Percentiles rank a stretch among this genome's conserved stretches.
Conservation (phyloP, 2,329 filamentous ascomycete species). For the Trichoderma asperellum region DNA sequence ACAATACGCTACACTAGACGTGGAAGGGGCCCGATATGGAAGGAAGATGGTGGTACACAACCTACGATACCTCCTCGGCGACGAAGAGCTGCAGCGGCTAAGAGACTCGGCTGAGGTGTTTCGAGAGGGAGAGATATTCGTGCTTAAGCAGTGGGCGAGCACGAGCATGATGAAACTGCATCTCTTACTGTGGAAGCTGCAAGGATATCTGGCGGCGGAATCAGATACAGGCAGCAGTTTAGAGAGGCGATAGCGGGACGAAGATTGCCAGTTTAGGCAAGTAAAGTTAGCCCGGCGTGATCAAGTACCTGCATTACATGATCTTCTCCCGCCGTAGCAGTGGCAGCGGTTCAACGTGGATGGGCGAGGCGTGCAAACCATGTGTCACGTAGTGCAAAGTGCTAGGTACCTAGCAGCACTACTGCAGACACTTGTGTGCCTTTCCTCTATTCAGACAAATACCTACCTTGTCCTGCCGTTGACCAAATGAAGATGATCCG, state of each 20-base stretch:
- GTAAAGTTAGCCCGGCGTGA: not conserved
- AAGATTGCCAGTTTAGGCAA: not conserved
- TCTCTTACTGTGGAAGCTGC: constrained; percentile 60
- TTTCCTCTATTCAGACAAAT: not conserved
- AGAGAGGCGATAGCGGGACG: not conserved
- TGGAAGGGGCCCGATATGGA: constrained; percentile 42
- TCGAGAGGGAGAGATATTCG: constrained; percentile 45
- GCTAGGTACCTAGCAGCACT: not conserved
- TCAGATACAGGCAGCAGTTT: not conserved
- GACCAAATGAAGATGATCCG: not conserved
- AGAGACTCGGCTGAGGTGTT: constrained; percentile 42
- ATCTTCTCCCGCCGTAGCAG: not conserved
- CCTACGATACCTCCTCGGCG: constrained; percentile 55
- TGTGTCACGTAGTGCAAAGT: not conserved
- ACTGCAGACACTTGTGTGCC: not conserved
- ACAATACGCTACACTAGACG: constrained; percentile 52
- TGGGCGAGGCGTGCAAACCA: not conserved
- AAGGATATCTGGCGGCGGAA: constrained; percentile 52
- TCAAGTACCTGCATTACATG: not conserved
- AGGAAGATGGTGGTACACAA: constrained; percentile 57
- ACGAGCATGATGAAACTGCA: constrained; percentile 50
- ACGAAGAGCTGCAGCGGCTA: constrained; percentile 49
- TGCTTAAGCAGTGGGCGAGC: constrained; percentile 47
- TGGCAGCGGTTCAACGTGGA: not conserved
- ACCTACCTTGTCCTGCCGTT: not conserved